These are phyloP conservation scores for Oryza rufipogon DNA, from an alignment of 176 grass and related monocot genomes.

Conservation along the genomic window DNA sequence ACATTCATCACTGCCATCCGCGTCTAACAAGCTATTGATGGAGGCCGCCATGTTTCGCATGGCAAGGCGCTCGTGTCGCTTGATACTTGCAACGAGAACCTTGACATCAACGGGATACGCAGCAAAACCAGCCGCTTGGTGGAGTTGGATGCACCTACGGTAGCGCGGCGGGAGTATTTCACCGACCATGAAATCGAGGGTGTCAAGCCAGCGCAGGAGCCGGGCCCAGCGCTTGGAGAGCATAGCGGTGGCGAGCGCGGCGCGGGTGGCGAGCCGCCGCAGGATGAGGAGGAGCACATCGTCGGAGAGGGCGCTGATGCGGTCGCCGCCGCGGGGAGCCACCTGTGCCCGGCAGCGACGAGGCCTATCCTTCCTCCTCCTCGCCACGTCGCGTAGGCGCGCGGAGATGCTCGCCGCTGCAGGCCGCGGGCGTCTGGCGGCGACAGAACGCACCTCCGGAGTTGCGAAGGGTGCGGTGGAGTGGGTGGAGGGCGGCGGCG, in stretches of 20 bases:
- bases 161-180: slow-evolving; percentile 17
- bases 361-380: too few relatives aligned
- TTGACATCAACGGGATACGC: too few relatives aligned
- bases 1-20: background rate
- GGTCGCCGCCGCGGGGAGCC: background rate
- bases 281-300: background rate
- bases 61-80: slow-evolving; percentile 8
- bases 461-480: too few relatives aligned
- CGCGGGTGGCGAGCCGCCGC: background rate
- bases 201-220: background rate
- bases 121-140: background rate
- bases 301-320: background rate
- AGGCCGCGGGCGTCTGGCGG: too few relatives aligned
- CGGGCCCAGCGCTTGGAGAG: slow-evolving; percentile 29
- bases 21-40: background rate
- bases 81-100: background rate
- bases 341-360: too few relatives aligned
- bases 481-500: too few relatives aligned
- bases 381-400: too few relatives aligned
- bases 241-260: background rate
- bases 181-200: slow-evolving; percentile 13
- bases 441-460: too few relatives aligned
- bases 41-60: slow-evolving; percentile 14
- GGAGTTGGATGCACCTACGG: background rate
- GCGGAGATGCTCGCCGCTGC: background rate